Base-by-base conservation (phyloP, 2,329 filamentous ascomycete species). In the Aspergillus tubingensis region DNA sequence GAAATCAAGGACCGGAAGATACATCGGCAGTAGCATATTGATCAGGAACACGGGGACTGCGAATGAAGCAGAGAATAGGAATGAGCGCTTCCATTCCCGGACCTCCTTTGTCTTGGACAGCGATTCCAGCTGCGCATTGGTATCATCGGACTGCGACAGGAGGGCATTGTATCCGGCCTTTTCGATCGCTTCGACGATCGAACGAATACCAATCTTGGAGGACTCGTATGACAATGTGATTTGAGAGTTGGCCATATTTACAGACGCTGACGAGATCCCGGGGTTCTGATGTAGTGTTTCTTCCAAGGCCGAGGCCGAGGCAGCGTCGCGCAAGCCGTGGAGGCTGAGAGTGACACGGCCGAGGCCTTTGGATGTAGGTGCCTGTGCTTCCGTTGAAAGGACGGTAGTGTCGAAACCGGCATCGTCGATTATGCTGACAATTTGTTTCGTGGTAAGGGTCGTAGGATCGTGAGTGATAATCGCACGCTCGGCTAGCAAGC, bases 21-120 rank as follows among this genome's bases (percentile, higher is more conserved):
- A 85, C 94, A 98, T 98, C 36, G 95, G 95, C 58, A 98, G 81
- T 39, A 96, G 76, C 95, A 99, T 99, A 84, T 90, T 91, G 67
- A 96, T 90, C 54, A 96, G 73, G 71, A 98, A 92, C 36, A 99
- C 94, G 0, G 95, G 95, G 7, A 98, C 79, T 3, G 93, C 92
- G 73, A 98, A 98, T 3, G 83, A 82, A 3, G 91, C 70, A 0
- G 92, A 96, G 7, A 89, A 83, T 63, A 85, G 83, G 77, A 98
- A 96, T 0, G 92, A 91, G 30, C 82, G 85, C 63, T 86, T 87
- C 95, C 95, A 99, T 76, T 96, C 92, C 65, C 90, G 91, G 63
- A 99, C 96, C 76, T 99, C 95, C 68, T 91, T 91, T 0, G 95
- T 98, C 79, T 99, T 99, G 8, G 95, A 91, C 2, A 99, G 83